Percentiles rank a stretch among this genome's conserved stretches.
These are phyloP conservation scores for Pseudisothecium myosuroides DNA, from an alignment of 225 moss, liverwort and hornwort genomes.

Conservation along the genomic window DNA sequence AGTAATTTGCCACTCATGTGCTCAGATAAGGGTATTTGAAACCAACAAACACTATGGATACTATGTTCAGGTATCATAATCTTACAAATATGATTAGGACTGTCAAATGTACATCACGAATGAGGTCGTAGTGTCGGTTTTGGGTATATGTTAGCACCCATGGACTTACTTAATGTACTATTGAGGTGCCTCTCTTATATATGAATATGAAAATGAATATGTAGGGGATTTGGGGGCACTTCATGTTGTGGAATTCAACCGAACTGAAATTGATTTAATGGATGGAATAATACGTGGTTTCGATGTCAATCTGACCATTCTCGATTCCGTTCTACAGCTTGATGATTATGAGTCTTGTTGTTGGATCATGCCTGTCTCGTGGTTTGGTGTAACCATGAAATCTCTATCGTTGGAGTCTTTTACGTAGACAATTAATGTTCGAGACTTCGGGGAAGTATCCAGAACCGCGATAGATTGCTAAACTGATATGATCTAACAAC, in stretches of 20 bases:
- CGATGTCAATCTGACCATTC: neutral
- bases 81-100: neutral
- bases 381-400: neutral
- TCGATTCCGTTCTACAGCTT: neutral
- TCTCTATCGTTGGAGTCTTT: neutral
- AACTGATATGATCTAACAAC: neutral
- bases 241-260: neutral
- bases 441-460: neutral
- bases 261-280: neutral
- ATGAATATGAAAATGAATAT: neutral
- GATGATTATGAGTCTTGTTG: neutral
- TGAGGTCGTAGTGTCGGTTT: neutral
- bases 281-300: neutral
- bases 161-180: neutral
- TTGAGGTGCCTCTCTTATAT: too few species aligned
- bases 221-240: neutral
- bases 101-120: neutral
- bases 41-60: neutral
- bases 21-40: neutral
- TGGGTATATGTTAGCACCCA: neutral
- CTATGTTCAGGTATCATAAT: neutral
- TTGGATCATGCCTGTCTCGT: neutral
- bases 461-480: neutral
- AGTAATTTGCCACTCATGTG: neutral
- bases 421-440: neutral